Base-by-base conservation (phyloP, 176 grass and related monocot genomes). In the Areca catechu region DNA sequence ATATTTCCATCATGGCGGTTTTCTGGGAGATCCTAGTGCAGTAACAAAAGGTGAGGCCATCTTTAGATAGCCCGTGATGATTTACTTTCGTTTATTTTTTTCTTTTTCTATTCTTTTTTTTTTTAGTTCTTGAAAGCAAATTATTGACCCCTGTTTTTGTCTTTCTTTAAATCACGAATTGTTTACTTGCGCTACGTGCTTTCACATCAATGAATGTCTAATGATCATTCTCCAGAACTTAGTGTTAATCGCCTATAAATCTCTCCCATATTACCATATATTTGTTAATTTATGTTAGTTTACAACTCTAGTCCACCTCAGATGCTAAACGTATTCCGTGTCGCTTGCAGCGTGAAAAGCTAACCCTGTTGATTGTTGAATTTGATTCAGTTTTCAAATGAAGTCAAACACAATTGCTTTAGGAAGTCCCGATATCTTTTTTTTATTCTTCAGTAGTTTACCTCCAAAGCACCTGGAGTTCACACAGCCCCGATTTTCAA, bases 331-430 rank as follows among this genome's bases (percentile, higher is more conserved):
- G 1, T 37, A 10, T 37, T 37, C 12, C 30, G 12, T 37, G 30
- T 10, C 30, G 25, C 25, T 55, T 76, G 58, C 69, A 90, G 91
- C 86, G 47, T 95, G 91, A 86, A 95, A 95, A 76, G 79, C 86
- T 22, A 95, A 95, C 57, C 91, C 91, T 14, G 91, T 95, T 20
- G 83, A 95, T 86, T 14, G 91, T 95, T 20, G 83, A 95, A 77
- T 95, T 95, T 81, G 91, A 95, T 80, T 95, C 91, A 7, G 83
- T 95, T 67, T 95, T 90, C 77, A 87, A 95, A 73, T 80, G 51
- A 67, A 90, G 80, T 63, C 74, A 14, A 80, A 95, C 27, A 95
- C 83, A 22, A 78, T 95, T 58, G 78, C 91, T 9, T 95, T 74
- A 43, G 86, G 83, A 16, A 95, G 91, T 78, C 91, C 91, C 51